phyloP scores from a whole-genome alignment of 208 protist species.

The Trypanosoma congolense region DNA sequence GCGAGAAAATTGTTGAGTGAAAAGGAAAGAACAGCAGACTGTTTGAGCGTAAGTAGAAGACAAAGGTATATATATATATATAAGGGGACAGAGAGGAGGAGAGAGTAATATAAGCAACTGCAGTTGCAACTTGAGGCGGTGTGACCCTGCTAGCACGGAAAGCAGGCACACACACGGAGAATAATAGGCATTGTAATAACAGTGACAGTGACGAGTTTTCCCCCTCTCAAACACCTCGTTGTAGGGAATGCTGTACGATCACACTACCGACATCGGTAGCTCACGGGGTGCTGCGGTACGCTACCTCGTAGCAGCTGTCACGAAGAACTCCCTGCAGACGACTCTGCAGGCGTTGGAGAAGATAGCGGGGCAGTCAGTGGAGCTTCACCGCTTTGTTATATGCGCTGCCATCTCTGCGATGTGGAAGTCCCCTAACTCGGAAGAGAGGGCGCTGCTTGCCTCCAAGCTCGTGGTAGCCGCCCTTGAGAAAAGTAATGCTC shows the following conservation, averaged over 20 bases:
- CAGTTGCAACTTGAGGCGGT: too few species aligned
- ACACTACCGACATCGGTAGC: conserved; percentile 65
- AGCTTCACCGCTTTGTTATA: conserved; percentile 61
- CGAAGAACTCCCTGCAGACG: conserved; percentile 69
- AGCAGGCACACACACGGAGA: not conserved
- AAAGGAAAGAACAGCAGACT: conserved; percentile 4
- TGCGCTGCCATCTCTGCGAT: conserved; percentile 27
- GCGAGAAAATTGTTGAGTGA: not conserved
- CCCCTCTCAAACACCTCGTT: too few species aligned
- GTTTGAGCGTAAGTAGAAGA: not conserved
- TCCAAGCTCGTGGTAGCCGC: conserved; percentile 51
- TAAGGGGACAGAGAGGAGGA: not conserved
- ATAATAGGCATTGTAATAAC: not conserved
- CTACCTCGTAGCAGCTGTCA: conserved; percentile 62
- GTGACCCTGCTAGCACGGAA: too few species aligned
- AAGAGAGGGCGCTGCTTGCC: conserved; percentile 39
- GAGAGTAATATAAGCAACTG: not conserved
- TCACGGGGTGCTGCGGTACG: conserved; percentile 66
- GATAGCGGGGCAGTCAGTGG: conserved; percentile 41
- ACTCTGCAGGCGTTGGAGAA: conserved; percentile 68
- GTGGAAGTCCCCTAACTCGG: conserved; percentile 21
- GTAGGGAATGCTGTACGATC: conserved; percentile 65
- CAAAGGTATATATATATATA: not conserved
- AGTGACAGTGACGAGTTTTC: not conserved
- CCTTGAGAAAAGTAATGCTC: conserved; percentile 58